Base-by-base conservation (phyloP, 495 filamentous ascomycete genomes). In the Cryomyces minteri region DNA sequence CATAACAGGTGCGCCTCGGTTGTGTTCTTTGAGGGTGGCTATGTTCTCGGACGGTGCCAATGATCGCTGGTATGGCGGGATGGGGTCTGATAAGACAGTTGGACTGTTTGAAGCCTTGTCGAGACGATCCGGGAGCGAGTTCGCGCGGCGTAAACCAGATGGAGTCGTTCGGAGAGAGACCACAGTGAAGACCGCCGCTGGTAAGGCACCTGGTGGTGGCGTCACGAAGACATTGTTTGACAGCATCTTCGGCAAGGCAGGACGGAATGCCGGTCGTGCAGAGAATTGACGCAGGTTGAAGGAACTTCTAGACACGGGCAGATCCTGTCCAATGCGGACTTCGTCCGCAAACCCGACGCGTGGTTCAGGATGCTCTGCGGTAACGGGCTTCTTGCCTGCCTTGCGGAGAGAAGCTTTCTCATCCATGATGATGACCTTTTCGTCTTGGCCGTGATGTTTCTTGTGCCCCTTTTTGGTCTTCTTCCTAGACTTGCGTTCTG, bases 71-170 rank as follows among this genome's bases (percentile, higher is more conserved):
- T 48, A 39, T 25, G 34, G 62, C 56, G 41, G 56, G 56, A 43
- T 41, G 48, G 50, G 31, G 47, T 25, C 11, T 11, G 40, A 33
- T 41, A 32, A 25, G 5, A 58, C 54, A 30, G 60, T 66, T 43
- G 57, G 47, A 43, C 32, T 32, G 53, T 58, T 44, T 54, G 48
- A 30, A 10, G 42, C 39, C 33, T 74, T 73, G 54, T 72, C 76
- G 31, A 82, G 72, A 11, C 72, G 68, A 49, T 79, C 79, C 0
- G 86, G 86, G 4, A 92, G 69, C 0, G 86, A 93, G 54, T 75
- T 82, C 31, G 83, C 84, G 40, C 86, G 73, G 32, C 82, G 78
- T 9, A 92, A 71, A 31, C 74, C 73, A 5, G 71, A 65, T 9
- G 71, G 68, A 11, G 68, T 65, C 31, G 61, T 41, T 7, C 39